Conservation (phyloP, 2,329 filamentous ascomycete species). For the Calonectria pseudoturangicola region DNA sequence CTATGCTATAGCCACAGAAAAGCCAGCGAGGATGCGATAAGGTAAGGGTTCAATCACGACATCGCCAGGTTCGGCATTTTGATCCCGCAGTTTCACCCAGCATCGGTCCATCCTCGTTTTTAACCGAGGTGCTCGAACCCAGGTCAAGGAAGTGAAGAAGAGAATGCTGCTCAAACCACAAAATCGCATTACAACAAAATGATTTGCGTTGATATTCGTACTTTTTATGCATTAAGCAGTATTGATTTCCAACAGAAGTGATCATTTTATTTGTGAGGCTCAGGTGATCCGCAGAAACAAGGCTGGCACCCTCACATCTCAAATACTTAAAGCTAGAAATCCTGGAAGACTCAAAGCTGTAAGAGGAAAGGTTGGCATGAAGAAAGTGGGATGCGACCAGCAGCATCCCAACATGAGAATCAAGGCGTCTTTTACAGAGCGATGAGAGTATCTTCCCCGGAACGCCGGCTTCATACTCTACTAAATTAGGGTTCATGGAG, state of each 20-base stretch:
- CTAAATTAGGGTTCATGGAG: conserved; percentile 3
- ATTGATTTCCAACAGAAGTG: neutral
- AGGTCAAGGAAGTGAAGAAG: neutral
- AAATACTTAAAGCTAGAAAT: too few relatives aligned
- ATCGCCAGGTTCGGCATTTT: conserved; percentile 9
- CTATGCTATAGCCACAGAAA: conserved; percentile 4
- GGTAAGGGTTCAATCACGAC: conserved; percentile 20
- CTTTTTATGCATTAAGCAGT: neutral
- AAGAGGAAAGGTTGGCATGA: neutral
- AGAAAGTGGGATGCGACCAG: neutral
- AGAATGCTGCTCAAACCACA: neutral
- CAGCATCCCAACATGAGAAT: neutral
- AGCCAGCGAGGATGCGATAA: neutral
- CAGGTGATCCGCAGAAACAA: too few relatives aligned
- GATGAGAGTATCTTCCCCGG: neutral
- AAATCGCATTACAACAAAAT: neutral
- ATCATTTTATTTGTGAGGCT: too few relatives aligned
- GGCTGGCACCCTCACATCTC: too few relatives aligned
- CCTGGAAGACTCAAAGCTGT: neutral
- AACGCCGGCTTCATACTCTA: neutral
- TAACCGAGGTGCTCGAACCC: neutral
- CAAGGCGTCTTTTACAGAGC: too few relatives aligned
- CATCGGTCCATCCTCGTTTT: neutral
- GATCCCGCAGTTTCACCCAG: conserved; percentile 7
- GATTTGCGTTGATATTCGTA: neutral